These are phyloP conservation scores for Furcasterigmium furcatum DNA, from an alignment of 2,329 filamentous ascomycete species.

Conservation along the genomic window DNA sequence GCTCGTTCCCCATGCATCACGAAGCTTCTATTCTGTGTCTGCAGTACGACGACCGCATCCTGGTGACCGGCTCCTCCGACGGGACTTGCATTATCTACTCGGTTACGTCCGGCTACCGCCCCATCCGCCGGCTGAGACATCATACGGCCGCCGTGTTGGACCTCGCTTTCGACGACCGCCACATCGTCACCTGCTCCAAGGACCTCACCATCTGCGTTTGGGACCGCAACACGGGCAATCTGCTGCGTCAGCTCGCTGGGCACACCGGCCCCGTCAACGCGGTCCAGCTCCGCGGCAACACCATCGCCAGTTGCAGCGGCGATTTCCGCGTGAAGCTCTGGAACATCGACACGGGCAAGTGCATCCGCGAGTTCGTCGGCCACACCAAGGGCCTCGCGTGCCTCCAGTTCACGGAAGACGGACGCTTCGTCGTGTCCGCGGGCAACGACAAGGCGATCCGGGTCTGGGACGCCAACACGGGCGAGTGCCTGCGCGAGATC, in stretches of 20 bases:
- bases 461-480: constrained; percentile 91
- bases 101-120: constrained; percentile 72
- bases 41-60: constrained; percentile 88
- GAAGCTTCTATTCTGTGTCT: constrained; percentile 91
- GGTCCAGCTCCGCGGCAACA: constrained; percentile 89
- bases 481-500: constrained; percentile 77
- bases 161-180: constrained; percentile 84
- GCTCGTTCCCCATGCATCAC: constrained; percentile 67
- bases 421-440: constrained; percentile 87
- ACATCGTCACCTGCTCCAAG: constrained; percentile 97
- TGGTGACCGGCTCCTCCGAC: constrained; percentile 94
- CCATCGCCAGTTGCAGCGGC: constrained; percentile 88
- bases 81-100: constrained; percentile 89
- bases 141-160: constrained; percentile 91
- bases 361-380: constrained; percentile 84
- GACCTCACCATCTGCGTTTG: constrained; percentile 92
- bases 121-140: constrained; percentile 71
- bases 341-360: constrained; percentile 86
- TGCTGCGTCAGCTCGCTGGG: constrained; percentile 77
- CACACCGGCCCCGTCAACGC: constrained; percentile 94
- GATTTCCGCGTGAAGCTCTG: constrained; percentile 93
- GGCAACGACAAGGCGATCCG: constrained; percentile 96
- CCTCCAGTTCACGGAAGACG: constrained; percentile 93
- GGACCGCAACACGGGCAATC: constrained; percentile 75
- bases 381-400: constrained; percentile 94